Conservation (phyloP, 2,329 filamentous ascomycete species). For the Nemania serpens region DNA sequence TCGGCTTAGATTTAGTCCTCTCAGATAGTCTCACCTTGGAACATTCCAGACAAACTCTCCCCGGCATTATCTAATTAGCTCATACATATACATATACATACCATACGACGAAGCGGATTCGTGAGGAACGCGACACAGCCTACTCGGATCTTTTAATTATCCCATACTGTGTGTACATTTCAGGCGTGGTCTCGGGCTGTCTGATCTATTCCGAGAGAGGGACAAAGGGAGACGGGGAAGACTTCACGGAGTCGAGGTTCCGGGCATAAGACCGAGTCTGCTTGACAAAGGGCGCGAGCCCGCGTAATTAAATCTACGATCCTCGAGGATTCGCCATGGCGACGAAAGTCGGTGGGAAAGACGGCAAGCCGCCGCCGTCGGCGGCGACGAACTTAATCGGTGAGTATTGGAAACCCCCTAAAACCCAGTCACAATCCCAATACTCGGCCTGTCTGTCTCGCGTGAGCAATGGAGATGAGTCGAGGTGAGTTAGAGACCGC, state of each 20-base stretch:
- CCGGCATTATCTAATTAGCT: neutral
- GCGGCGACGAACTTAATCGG: slow-evolving; percentile 90
- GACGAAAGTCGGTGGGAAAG: slow-evolving; percentile 48
- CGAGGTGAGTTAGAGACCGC: neutral
- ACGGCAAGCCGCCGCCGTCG: slow-evolving; percentile 77
- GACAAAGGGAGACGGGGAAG: neutral
- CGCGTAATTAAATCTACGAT: slow-evolving; percentile 7
- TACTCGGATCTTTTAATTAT: too few relatives aligned
- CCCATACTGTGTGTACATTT: too few relatives aligned
- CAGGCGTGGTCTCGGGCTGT: too few relatives aligned
- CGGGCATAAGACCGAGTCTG: neutral
- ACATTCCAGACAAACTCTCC: neutral
- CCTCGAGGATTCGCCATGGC: slow-evolving; percentile 41
- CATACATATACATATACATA: neutral
- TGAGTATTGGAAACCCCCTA: slow-evolving; percentile 43
- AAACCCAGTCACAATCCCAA: neutral
- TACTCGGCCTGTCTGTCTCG: too few relatives aligned
- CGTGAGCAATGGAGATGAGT: neutral
- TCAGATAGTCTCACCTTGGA: neutral
- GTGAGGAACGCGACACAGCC: too few relatives aligned
- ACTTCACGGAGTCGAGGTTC: neutral
- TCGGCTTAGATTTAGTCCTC: neutral
- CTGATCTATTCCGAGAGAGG: neutral
- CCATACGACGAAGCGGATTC: too few relatives aligned
- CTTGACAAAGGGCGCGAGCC: slow-evolving; percentile 34